Evolutionary conservation across 495 filamentous ascomycete species (phyloP), one percentile per base, ranked within the genome.

Genomic region (Talaromyces borbonicus): DNA sequence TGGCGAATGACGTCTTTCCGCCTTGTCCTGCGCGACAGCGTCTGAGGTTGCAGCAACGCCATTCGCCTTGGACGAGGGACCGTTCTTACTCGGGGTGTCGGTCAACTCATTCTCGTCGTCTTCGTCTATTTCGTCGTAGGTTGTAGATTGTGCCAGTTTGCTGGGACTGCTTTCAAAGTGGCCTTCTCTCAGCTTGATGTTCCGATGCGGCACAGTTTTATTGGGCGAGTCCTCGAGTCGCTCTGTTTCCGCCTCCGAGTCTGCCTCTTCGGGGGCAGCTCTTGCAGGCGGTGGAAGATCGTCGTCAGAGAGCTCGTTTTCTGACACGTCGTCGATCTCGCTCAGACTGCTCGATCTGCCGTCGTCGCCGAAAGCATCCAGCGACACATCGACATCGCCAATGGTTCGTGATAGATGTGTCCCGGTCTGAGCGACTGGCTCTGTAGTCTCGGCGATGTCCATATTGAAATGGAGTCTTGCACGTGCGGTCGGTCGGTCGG

Each of bases 201-300:
- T 75, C 53, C 71, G 71, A 50, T 74, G 72, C 24, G 63, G 58
- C 53, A 73, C 73, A 52, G 70, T 65, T 50, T 90, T 87, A 47
- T 84, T 79, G 16, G 92, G 93, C n/a, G 90, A 90, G 57, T 85
- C 80, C 52, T 93, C 90, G 54, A 97, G 74, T 42, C 93, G 80
- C 67, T 97, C 93, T 6, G 92, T 98, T 68, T 96, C 92, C 22
- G 93, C 92, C 64, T 98, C 92, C n/a, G 92, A 94, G 66, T 97
- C 90, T 53, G 84, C 84, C 47, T 83, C 81, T 41, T 53, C 60
- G 50, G 33, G 56, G 54, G 50, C 65, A 46, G 65, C 61, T 38
- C 50, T 59, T 49, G 70, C 70, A 4, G 60, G 62, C 11, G 66
- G 66, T 48, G 50, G 59, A 19, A 46, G 50, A 40, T 73, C 74